Conservation (phyloP, 2,329 filamentous ascomycete genomes). For the Chalaropsis ovoidea region DNA sequence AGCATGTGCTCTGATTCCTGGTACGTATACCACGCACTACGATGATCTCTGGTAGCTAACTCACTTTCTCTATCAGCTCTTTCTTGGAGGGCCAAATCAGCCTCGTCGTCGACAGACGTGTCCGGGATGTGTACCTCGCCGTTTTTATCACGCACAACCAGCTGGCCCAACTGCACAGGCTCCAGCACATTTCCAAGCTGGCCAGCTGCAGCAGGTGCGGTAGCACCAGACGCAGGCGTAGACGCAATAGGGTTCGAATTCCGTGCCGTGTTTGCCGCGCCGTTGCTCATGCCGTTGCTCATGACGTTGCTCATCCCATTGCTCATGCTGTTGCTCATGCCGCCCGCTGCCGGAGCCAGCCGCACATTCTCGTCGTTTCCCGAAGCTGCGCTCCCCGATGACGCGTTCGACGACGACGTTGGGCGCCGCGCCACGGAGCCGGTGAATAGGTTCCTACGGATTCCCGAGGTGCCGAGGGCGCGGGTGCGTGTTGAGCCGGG, state of each 20-base stretch:
- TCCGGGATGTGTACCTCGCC: conserved; percentile 47
- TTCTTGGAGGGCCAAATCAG: conserved; percentile 47
- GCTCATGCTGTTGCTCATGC: neutral
- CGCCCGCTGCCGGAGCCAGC: neutral
- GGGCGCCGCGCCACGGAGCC: conserved; percentile 19
- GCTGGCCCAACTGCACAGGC: conserved; percentile 36
- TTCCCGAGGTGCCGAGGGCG: conserved; percentile 19
- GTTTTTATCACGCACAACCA: conserved; percentile 53
- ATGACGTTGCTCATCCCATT: neutral
- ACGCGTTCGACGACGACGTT: conserved; percentile 19
- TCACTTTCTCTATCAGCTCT: conserved; percentile 47
- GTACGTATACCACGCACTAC: conserved; percentile 1
- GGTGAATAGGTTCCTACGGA: conserved; percentile 21
- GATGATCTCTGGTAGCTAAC: conserved; percentile 26
- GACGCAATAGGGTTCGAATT: neutral
- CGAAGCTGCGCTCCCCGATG: conserved; percentile 12
- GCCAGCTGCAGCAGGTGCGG: neutral
- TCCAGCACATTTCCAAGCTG: conserved; percentile 18
- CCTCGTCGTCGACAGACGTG: conserved; percentile 39
- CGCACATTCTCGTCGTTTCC: conserved; percentile 14
- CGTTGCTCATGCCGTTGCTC: conserved; percentile 4
- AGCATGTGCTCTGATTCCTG: conserved; percentile 10
- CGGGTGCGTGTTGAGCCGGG: conserved; percentile 14
- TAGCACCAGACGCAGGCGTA: neutral
- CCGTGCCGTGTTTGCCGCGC: neutral